phyloP scores from a whole-genome alignment of 2,329 filamentous ascomycete genomes.

The Dendrostoma leiphaemia region DNA sequence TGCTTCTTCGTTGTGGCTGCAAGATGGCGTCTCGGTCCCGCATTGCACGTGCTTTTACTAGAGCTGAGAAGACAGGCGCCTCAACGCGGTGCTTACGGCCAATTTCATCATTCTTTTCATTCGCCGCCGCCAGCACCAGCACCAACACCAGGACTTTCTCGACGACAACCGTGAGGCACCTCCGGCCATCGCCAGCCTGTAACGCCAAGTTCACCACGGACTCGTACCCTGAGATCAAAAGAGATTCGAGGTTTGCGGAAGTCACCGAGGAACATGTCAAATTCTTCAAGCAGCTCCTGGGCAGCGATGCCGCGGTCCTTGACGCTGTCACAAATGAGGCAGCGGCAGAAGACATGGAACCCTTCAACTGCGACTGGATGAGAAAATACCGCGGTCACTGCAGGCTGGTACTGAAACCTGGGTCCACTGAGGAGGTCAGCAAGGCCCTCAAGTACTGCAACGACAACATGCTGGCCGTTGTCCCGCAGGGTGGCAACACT shows the following conservation, averaged over 20 bases:
- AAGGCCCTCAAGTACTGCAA: constrained; percentile 94
- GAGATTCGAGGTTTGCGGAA: constrained; percentile 71
- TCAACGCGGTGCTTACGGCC: constrained; percentile 7
- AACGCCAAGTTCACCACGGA: constrained; percentile 73
- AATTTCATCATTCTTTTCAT: constrained; percentile 5
- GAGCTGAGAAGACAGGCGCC: constrained; percentile 8
- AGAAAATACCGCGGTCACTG: constrained; percentile 94
- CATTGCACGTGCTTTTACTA: constrained; percentile 13
- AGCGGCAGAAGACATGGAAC: constrained; percentile 74
- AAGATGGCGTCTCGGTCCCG: constrained; percentile 16
- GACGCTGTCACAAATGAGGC: constrained; percentile 76
- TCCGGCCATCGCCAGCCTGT: constrained; percentile 24
- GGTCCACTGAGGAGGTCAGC: constrained; percentile 83
- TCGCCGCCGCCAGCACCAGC: constrained; percentile 11
- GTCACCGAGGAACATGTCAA: constrained; percentile 77
- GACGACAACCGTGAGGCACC: constrained; percentile 24
- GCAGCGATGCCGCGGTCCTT: constrained; percentile 74
- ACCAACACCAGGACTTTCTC: constrained; percentile 25
- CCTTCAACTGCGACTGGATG: constrained; percentile 99
- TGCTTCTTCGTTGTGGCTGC: not conserved
- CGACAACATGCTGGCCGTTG: constrained; percentile 84
- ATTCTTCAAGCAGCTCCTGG: constrained; percentile 79
- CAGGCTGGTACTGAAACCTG: constrained; percentile 82
- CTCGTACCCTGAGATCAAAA: constrained; percentile 78
- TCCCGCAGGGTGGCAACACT: constrained; percentile 96